phyloP scores from a whole-genome alignment of 192 early-diverging fungal species.

The Cladochytrium replicatum region DNA sequence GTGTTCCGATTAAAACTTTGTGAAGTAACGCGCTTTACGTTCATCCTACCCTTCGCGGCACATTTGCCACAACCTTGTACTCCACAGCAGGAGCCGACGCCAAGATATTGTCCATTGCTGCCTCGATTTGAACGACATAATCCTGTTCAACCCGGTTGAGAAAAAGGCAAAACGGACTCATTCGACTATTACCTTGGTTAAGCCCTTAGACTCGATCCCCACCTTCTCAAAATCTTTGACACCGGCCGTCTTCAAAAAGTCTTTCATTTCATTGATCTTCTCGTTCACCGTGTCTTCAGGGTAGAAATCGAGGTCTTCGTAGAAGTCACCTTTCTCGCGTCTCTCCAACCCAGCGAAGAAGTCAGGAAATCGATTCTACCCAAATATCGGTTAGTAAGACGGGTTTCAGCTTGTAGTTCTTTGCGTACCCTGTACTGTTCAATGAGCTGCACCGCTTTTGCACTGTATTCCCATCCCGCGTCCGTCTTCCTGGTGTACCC shows the following conservation, averaged over 20 bases:
- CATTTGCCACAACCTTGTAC: too few relatives aligned
- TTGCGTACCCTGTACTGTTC: conserved; percentile 56
- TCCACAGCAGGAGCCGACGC: background rate
- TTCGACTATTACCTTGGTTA: conserved; percentile 65
- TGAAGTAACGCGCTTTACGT: conserved; percentile 6
- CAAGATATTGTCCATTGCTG: conserved; percentile 37
- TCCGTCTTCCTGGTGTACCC: conserved; percentile 76
- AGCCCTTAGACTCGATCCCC: conserved; percentile 45
- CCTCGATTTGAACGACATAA: conserved; percentile 50
- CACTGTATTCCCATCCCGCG: conserved; percentile 76
- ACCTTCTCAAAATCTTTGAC: conserved; percentile 58
- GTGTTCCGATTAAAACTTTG: too few relatives aligned
- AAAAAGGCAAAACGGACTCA: too few relatives aligned
- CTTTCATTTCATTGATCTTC: conserved; percentile 45
- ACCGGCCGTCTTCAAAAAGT: conserved; percentile 53
- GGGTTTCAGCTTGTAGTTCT: too few relatives aligned
- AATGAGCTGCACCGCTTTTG: conserved; percentile 67
- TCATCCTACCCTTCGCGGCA: conserved; percentile 24
- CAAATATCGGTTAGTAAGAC: too few relatives aligned
- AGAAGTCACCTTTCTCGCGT: conserved; percentile 37
- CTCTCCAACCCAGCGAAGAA: conserved; percentile 36
- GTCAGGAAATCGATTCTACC: conserved; percentile 42
- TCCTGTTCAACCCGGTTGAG: conserved; percentile 29
- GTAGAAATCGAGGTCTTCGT: conserved; percentile 53
- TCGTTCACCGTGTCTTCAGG: conserved; percentile 24